A percentile compares a stretch with the other conserved stretches of the same genome.
phyloP scores from a whole-genome alignment of 129 eudicot species.

The Centrapalus pauciflorus region DNA sequence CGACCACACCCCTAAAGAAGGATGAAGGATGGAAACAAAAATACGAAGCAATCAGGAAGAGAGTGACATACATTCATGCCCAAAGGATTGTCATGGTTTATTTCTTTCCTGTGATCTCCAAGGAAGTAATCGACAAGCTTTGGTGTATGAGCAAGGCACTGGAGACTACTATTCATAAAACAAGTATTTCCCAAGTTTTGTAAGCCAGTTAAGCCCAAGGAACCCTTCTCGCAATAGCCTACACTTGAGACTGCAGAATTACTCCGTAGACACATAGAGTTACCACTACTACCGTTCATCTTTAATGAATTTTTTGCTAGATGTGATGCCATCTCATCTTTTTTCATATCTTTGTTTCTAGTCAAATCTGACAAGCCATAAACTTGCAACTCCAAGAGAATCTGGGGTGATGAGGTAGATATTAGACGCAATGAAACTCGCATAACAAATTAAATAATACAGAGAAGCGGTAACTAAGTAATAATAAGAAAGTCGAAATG shows the following conservation, averaged over 20 bases:
- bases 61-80: constrained; percentile 87
- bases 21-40: not conserved
- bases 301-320: constrained; percentile 33
- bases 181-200: constrained; percentile 97
- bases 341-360: constrained; percentile 59
- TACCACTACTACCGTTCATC: constrained; percentile 52
- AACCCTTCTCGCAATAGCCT: constrained; percentile 67
- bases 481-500: not conserved
- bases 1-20: too few species aligned
- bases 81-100: constrained; percentile 81
- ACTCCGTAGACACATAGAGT: constrained; percentile 30
- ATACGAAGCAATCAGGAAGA: not conserved
- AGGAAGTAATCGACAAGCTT: constrained; percentile 98
- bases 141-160: constrained; percentile 96
- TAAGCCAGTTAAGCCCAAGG: constrained; percentile 91
- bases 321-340: constrained; percentile 43
- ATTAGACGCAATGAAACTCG: not conserved
- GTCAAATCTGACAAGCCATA: constrained; percentile 78
- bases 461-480: not conserved
- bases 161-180: constrained; percentile 98
- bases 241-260: constrained; percentile 38
- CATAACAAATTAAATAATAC: not conserved
- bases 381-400: constrained; percentile 90
- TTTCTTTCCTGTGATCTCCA: constrained; percentile 91
- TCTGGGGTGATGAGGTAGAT: constrained; percentile 37